Base-by-base conservation (phyloP, 192 early-diverging fungal genomes). In the Entomortierella lignicola region DNA sequence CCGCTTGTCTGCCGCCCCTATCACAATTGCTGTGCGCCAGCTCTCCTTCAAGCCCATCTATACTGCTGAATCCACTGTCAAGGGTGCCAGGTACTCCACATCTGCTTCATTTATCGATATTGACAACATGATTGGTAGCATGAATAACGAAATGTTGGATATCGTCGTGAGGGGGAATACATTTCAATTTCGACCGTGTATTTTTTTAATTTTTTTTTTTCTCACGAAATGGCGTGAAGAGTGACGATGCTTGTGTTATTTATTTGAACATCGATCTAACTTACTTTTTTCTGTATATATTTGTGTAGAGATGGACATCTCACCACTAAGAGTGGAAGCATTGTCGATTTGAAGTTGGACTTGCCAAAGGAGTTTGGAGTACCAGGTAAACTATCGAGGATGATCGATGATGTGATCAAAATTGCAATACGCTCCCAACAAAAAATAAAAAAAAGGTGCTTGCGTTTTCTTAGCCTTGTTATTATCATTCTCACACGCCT, bases 321-420 rank as follows among this genome's bases (percentile, higher is more conserved):
- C n/a, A 81, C 74, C 15, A 85, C 87, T 29, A 89, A 86, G 79
- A 82, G 83, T 50, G 84, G 83, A 30, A 74, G 73, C 18, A 64
- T 89, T 26, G n/a, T n/a, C n/a, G 71, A 86, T 43, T 74, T 89
- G 63, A 67, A 75, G 21, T 84, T 89, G 20, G 81, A 84, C 25
- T 71, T 83, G 29, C 87, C 87, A 77, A 89, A 89, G 82, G 80
- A 77, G 50, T 86, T 89, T 30, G 87, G 74, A 27, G 57, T 60
- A 47, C 50, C 55, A 43, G 72, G 72, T 75, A 75, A 55, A 39
- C 8, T 25, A 15, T 27, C 43, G 30, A 44, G 29, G 47, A 31
- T 17, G 44, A 47, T 62, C 43, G 43, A 41, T 0, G 23, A 34
- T 30, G 30, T 32, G 15, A 50, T 4, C 47, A 15, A 50, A 17